Evolutionary conservation across 345 rosid genomes (phyloP).

Genomic region (Camelina laxa): DNA sequence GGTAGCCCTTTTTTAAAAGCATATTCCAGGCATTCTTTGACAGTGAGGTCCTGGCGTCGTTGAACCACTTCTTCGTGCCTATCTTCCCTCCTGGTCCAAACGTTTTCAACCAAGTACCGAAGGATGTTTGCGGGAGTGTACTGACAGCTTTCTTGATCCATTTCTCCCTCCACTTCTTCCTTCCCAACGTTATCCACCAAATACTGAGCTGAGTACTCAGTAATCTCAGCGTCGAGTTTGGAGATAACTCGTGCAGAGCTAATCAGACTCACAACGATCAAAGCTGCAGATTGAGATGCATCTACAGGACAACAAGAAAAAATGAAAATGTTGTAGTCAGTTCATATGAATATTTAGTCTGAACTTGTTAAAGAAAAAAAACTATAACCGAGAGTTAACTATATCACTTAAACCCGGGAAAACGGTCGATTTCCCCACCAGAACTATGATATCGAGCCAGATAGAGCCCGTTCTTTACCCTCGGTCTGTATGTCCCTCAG

Average conservation of each 20-base stretch:
- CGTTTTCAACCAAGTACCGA: conserved; percentile 10
- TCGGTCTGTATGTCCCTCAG: too few species aligned
- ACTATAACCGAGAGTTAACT: not conserved
- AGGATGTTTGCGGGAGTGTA: not conserved
- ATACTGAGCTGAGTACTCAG: conserved; percentile 35
- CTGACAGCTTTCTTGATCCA: not conserved
- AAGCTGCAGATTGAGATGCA: conserved; percentile 22
- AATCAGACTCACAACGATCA: not conserved
- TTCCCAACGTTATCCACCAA: conserved; percentile 17
- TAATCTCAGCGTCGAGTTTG: conserved; percentile 1
- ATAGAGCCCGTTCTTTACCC: too few species aligned
- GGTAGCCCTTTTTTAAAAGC: conserved; percentile 30
- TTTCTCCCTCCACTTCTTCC: not conserved
- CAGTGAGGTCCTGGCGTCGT: not conserved
- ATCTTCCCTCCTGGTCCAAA: conserved; percentile 13
- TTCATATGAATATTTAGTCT: not conserved
- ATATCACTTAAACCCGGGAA: not conserved
- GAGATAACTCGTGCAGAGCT: conserved; percentile 27
- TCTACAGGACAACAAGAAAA: conserved; percentile 5
- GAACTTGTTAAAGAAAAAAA: not conserved
- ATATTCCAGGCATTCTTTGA: conserved; percentile 9
- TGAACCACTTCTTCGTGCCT: conserved; percentile 8
- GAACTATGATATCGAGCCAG: too few species aligned
- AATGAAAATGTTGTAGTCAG: not conserved
- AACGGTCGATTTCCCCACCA: too few species aligned